phyloP scores from a whole-genome alignment of 2,329 filamentous ascomycete species.

The Sarocladium kiliense region DNA sequence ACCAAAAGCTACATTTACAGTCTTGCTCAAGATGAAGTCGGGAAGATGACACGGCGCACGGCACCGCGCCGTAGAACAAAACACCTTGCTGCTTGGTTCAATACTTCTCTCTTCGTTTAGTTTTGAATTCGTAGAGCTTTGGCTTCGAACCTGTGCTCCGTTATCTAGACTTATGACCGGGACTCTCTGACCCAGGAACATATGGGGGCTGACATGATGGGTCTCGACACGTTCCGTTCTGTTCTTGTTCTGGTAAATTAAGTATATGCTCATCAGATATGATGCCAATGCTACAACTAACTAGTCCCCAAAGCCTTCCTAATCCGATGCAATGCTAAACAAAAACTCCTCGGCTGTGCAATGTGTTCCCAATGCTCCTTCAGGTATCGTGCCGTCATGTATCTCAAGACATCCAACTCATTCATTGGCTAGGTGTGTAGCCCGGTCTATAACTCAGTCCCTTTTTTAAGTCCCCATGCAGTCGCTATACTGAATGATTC shows the following conservation, averaged over 20 bases:
- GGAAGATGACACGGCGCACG: neutral
- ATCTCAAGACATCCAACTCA: neutral
- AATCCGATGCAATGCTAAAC: neutral
- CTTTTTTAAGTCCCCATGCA: too few relatives aligned
- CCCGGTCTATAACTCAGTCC: neutral
- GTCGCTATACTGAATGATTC: too few relatives aligned
- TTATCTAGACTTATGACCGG: neutral
- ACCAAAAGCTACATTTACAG: neutral
- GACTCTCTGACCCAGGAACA: too few relatives aligned
- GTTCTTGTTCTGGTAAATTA: too few relatives aligned
- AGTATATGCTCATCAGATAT: too few relatives aligned
- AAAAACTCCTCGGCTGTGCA: neutral
- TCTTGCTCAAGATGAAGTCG: neutral
- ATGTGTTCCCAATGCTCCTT: neutral
- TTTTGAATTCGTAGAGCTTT: neutral
- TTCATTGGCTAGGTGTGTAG: neutral
- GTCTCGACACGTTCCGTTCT: too few relatives aligned
- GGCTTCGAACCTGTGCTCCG: neutral
- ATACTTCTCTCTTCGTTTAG: conserved; percentile 2
- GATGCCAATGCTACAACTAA: too few relatives aligned
- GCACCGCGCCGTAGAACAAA: neutral
- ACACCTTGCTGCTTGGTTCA: conserved; percentile 1
- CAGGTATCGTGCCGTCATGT: neutral
- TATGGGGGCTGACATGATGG: too few relatives aligned
- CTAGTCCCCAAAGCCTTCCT: too few relatives aligned